phyloP scores from a whole-genome alignment of 1,284 basidiomycete species.

The Tylopilus sp. region DNA sequence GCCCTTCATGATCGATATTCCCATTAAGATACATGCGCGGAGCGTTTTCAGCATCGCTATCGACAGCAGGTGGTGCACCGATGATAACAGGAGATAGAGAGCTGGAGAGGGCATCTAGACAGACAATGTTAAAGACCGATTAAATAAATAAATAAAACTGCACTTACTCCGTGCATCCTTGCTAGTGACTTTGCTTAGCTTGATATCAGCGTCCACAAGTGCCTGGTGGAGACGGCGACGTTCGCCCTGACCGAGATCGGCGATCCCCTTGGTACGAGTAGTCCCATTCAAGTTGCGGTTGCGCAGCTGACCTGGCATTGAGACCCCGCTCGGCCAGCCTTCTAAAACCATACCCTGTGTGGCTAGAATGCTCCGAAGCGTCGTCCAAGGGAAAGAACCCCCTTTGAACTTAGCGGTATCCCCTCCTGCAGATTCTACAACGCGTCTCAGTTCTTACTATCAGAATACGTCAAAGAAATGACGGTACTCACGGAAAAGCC shows the following conservation, averaged over 20 bases:
- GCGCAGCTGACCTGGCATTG: not conserved
- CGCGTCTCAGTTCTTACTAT: too few species aligned
- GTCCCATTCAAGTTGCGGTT: not conserved
- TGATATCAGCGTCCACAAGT: not conserved
- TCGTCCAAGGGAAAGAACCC: not conserved
- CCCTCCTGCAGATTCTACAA: not conserved
- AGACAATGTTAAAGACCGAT: too few species aligned
- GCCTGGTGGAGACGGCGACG: not conserved
- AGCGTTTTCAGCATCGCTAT: too few species aligned
- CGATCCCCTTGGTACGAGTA: not conserved
- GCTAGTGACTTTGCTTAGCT: not conserved
- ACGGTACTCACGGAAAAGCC: too few species aligned
- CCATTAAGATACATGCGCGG: too few species aligned
- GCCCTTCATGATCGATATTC: too few species aligned
- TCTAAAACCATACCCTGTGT: not conserved
- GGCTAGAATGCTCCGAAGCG: not conserved
- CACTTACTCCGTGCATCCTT: too few species aligned
- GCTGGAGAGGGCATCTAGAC: too few species aligned
- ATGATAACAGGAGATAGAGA: too few species aligned
- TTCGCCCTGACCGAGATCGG: not conserved
- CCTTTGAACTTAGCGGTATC: not conserved
- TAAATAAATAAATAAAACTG: too few species aligned
- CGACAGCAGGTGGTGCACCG: too few species aligned
- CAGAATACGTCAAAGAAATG: too few species aligned
- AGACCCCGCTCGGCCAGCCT: not conserved